Evolutionary conservation across 73 alveolate species (phyloP).

Genomic region (Tetrahymena elliotti): DNA sequence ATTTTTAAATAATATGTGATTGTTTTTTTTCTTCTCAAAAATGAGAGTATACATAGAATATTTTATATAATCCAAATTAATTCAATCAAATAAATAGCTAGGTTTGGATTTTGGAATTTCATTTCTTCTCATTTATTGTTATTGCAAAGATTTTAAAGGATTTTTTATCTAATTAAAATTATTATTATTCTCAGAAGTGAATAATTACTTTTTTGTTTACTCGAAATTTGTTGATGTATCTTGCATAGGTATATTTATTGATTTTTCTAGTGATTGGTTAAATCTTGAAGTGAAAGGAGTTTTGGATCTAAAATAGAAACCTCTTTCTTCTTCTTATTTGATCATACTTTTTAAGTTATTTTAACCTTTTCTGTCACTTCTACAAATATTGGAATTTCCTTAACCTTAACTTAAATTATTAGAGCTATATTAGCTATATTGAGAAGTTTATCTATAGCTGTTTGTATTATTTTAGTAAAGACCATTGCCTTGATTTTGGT

Average conservation of each 20-base stretch:
- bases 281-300: background rate
- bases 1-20: no score
- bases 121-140: background rate
- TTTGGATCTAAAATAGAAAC: background rate
- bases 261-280: background rate
- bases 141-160: background rate
- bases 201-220: background rate
- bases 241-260: background rate
- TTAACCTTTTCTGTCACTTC: background rate
- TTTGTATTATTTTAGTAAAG: background rate
- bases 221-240: background rate
- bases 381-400: background rate
- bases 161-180: background rate
- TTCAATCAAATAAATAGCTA: background rate
- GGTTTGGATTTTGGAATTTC: background rate
- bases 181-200: background rate
- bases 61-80: no score
- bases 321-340: background rate
- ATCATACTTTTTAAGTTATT: background rate
- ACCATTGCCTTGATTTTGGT: background rate
- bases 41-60: no score
- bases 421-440: background rate
- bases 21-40: background rate
- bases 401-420: background rate
- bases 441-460: background rate